A percentile compares a stretch with the other conserved stretches of the same genome.
phyloP scores from a whole-genome alignment of 805 yeast genomes.

The Wickerhamia fluorescens region DNA sequence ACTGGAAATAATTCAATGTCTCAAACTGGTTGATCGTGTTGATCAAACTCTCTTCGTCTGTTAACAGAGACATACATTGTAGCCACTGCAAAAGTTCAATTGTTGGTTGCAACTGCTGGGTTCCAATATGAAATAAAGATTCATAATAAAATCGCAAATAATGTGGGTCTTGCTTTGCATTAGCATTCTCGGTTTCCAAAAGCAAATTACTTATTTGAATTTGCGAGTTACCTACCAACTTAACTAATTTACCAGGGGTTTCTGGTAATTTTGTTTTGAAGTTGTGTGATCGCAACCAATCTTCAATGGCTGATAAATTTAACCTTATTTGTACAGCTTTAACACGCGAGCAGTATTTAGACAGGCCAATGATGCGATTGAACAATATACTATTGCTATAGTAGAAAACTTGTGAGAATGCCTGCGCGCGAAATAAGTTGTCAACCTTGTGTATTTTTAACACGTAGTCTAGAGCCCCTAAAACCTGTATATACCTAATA shows the following conservation, averaged over 20 bases:
- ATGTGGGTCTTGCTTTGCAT: constrained; percentile 32
- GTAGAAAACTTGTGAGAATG: constrained; percentile 69
- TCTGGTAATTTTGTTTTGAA: constrained; percentile 35
- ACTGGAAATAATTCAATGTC: constrained; percentile 58
- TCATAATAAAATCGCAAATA: constrained; percentile 57
- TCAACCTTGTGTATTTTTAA: constrained; percentile 76
- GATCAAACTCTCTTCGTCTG: constrained; percentile 55
- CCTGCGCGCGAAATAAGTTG: constrained; percentile 68
- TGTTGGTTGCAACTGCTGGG: constrained; percentile 60
- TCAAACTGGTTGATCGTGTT: constrained; percentile 48
- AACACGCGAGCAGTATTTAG: constrained; percentile 68
- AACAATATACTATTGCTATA: constrained; percentile 71
- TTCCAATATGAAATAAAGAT: constrained; percentile 58
- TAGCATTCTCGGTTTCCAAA: constrained; percentile 10
- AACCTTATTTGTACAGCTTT: constrained; percentile 86
- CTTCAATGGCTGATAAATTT: constrained; percentile 80
- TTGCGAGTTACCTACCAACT: constrained; percentile 9
- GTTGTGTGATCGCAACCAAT: constrained; percentile 80
- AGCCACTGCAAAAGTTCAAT: constrained; percentile 84
- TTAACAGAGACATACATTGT: constrained; percentile 72
- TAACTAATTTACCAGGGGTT: constrained; percentile 20
- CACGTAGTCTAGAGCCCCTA: constrained; percentile 84
- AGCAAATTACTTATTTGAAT: constrained; percentile 17
- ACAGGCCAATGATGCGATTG: constrained; percentile 61
- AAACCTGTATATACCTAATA: constrained; percentile 69